Evolutionary conservation across 225 moss, liverwort and hornwort species (phyloP), one percentile per base, ranked within the genome.

Genomic region (Lunularia cruciata): DNA sequence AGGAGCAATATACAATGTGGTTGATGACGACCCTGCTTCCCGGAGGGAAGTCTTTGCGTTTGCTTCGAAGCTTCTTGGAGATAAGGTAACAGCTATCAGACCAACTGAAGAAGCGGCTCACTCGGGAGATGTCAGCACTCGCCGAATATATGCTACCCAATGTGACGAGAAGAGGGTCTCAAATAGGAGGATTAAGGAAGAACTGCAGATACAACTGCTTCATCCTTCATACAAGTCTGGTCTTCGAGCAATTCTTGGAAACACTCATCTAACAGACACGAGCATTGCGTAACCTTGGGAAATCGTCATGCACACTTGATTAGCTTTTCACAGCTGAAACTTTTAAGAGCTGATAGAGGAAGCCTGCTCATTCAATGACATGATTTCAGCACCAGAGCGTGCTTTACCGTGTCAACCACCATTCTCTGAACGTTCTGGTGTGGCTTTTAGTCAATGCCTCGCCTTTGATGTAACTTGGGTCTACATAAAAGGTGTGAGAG

Each of bases 11-110:
- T 87, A 81, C 71, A 92, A 86, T 49, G 89, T 96, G 16, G 95
- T 96, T 45, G 95, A 96, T 65, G 88, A 90, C 42, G 84, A 90
- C 70, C 95, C 90, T 2, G 81, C 79, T 43, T 75, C 83, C 64
- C 87, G 87, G 32, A 70, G 72, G 23, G 80, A 83, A 62, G 88
- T 92, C 45, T 73, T 90, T 54, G 74, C 79, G 0, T 90, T 77
- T 52, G 88, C 83, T 31, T 62, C 55, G 4, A 64, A 45, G 20
- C 83, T 90, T 40, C 81, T 87, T 47, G 42, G 53, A 32, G 3
- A 28, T 11, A 30, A 25, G 32, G 11, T 31, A 28, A 27, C 6
- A 72, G 74, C 4, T 30, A 39, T 27, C 25, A 16, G 40, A 37
- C 20, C 36, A 15, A 27, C 40, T 53, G 62, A 51, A 48, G 69